These are phyloP conservation scores for Skeletonema grethae DNA, from an alignment of 108 stramenopile species.

Conservation along the genomic window DNA sequence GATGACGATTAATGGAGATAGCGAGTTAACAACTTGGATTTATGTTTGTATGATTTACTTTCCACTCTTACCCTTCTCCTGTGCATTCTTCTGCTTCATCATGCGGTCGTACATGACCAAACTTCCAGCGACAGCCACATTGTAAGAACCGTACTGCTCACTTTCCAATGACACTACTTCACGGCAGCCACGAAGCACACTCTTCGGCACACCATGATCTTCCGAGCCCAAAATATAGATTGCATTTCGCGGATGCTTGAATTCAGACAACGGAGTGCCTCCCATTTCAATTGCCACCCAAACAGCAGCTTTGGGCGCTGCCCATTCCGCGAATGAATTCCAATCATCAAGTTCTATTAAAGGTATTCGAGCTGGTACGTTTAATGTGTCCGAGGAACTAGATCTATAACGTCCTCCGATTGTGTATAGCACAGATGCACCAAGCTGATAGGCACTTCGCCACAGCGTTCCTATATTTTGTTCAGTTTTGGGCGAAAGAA, in stretches of 20 bases:
- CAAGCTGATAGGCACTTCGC: conserved; percentile 42
- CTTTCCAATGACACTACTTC: conserved; percentile 53
- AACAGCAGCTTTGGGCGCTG: conserved; percentile 32
- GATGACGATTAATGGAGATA: not conserved
- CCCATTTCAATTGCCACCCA: conserved; percentile 60
- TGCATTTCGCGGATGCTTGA: conserved; percentile 45
- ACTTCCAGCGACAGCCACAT: conserved; percentile 56
- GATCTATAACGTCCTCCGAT: conserved; percentile 49
- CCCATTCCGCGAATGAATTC: conserved; percentile 37
- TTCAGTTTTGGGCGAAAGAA: conserved; percentile 41
- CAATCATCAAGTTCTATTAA: conserved; percentile 48
- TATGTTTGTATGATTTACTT: not conserved
- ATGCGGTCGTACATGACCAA: conserved; percentile 56
- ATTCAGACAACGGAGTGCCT: conserved; percentile 37
- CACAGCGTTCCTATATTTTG: conserved; percentile 41
- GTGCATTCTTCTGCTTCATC: conserved; percentile 27
- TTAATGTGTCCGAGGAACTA: conserved; percentile 34
- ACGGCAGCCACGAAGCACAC: conserved; percentile 32
- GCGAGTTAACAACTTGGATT: not conserved
- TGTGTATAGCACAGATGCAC: conserved; percentile 49
- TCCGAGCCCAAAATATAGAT: conserved; percentile 53
- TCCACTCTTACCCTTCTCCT: conserved; percentile 2
- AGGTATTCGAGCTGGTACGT: conserved; percentile 41
- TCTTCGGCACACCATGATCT: conserved; percentile 49
- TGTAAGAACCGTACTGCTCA: conserved; percentile 45